Evolutionary conservation across 1,284 basidiomycete species (phyloP), one percentile per base, ranked within the genome.

Genomic region (Tetrapyrgos nigripes): DNA sequence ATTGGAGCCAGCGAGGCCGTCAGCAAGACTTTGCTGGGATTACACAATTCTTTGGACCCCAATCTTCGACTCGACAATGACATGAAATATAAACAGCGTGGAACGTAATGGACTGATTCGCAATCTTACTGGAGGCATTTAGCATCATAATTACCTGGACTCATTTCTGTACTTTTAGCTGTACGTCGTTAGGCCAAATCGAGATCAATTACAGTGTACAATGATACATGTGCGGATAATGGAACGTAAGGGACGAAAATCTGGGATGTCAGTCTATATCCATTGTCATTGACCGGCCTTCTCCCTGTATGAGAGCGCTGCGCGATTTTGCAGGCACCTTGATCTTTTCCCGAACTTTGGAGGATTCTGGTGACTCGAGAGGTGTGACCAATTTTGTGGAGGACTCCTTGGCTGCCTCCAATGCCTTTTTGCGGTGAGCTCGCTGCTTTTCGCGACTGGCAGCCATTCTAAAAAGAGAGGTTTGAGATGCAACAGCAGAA

Each of bases 1-100:
- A 97, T 97, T 58, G 97, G 97, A 6, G 96, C 96, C 3, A 94
- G 91, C 53, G 96, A 97, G 73, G 97, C 97, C 1, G 91, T 98
- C 55, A 92, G 94, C 75, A 97, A 98, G 80, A 97, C 97, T 2
- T 77, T 98, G 49, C 83, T 97, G 59, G 97, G 97, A 4, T 81
- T 99, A 46, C 89, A 96, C 66, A 97, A 98, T 70, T 87, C 91
- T 48, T 75, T 97, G 60, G 93, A 96, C 73, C 93, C 94, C 6
- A 85, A 88, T 62, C 79, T 90, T 46, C 84, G 87, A 48, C 79
- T 86, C 44, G 93, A 96, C 70, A 89, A 89, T 65, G 91, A 93
- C 64, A 92, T 91, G 53, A 96, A 96, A 75, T 96, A 96, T 77
- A 96, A 96, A 73, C 84, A 86, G 55, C 86, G 84, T 60, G 89